Evolutionary conservation across 176 grass and related monocot genomes (phyloP).

Genomic region (Musa acuminata): DNA sequence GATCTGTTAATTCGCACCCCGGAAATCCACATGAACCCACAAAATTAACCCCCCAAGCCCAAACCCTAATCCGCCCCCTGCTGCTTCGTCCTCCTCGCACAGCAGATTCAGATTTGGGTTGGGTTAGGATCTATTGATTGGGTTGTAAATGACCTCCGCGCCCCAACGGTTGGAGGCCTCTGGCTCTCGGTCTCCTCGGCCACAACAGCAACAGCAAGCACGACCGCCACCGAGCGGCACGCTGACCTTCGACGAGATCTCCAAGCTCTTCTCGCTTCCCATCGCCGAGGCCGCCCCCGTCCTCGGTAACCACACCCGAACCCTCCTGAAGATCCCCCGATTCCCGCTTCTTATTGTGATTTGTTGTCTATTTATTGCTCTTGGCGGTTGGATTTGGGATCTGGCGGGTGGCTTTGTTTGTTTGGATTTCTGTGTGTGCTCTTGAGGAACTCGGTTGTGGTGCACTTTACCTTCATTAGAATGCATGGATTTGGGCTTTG

Average conservation of each 20-base stretch:
- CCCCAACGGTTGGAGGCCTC: neutral
- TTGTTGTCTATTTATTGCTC: neutral
- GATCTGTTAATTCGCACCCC: neutral
- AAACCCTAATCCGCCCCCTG: neutral
- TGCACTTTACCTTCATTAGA: too few species aligned
- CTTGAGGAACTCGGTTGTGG: too few species aligned
- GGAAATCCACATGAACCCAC: neutral
- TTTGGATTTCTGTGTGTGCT: neutral
- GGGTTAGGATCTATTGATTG: neutral
- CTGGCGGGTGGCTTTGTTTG: neutral
- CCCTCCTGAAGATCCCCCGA: neutral
- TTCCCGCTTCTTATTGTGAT: neutral
- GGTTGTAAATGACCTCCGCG: neutral
- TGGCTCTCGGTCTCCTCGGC: neutral
- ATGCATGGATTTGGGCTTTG: too few species aligned
- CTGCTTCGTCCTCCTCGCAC: neutral
- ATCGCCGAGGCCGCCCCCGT: constrained; percentile 79
- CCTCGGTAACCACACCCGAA: constrained; percentile 35
- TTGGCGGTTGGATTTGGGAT: neutral
- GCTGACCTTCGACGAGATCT: constrained; percentile 86
- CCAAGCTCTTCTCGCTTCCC: constrained; percentile 79
- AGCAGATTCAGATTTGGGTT: neutral
- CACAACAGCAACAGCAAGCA: constrained; percentile 12
- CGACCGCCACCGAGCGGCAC: constrained; percentile 26
- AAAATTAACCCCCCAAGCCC: neutral